A percentile compares a stretch with the other conserved stretches of the same genome.
phyloP scores from a whole-genome alignment of 2,329 filamentous ascomycete genomes.

The Endothia cerciana region DNA sequence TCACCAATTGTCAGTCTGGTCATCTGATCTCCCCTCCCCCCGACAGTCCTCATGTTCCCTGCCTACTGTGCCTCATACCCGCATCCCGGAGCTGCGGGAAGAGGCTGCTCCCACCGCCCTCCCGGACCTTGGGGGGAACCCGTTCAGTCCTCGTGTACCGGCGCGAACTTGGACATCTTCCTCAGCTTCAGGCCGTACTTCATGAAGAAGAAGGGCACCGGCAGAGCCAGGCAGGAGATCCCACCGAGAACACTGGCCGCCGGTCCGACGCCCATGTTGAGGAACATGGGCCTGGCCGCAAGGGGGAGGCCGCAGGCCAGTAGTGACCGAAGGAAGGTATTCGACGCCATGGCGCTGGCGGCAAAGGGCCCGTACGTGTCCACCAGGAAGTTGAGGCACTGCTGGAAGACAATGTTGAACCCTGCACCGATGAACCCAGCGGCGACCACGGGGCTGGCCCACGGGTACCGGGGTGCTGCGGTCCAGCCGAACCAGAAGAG shows the following conservation, averaged over 20 bases:
- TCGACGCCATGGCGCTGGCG: constrained; percentile 53
- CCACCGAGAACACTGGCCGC: constrained; percentile 30
- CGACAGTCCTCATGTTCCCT: background rate
- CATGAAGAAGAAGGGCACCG: constrained; percentile 8
- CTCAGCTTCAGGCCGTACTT: background rate
- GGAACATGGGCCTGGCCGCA: constrained; percentile 29
- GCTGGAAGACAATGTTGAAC: constrained; percentile 51
- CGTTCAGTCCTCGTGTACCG: background rate
- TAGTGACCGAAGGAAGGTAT: constrained; percentile 51
- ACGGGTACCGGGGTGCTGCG: constrained; percentile 25
- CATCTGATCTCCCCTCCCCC: background rate
- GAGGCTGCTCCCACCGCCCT: background rate
- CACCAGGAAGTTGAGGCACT: constrained; percentile 51
- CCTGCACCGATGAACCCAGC: constrained; percentile 47
- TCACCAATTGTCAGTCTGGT: background rate
- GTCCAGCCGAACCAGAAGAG: constrained; percentile 41
- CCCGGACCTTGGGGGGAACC: background rate
- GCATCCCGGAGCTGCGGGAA: background rate
- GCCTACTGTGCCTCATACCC: too few species aligned
- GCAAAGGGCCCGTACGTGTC: constrained; percentile 46
- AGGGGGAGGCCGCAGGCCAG: constrained; percentile 43
- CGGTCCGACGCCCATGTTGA: constrained; percentile 30
- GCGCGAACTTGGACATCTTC: constrained; percentile 8
- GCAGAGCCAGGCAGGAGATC: constrained; percentile 4
- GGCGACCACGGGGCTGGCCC: constrained; percentile 29